Evolutionary conservation across 2,329 filamentous ascomycete genomes (phyloP).

Genomic region (Talaromyces rugulosus): DNA sequence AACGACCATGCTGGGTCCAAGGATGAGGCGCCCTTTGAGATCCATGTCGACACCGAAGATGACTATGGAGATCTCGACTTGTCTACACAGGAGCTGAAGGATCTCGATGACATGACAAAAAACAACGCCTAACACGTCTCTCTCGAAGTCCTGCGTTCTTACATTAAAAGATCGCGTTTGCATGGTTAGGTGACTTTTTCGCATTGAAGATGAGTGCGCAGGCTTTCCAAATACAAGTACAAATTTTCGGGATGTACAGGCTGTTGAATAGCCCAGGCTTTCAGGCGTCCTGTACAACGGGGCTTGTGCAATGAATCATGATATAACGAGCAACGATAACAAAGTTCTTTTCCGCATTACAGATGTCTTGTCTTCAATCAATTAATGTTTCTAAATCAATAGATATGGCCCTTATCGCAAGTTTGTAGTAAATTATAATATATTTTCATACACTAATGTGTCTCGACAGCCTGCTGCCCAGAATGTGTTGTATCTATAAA

Average conservation of each 20-base stretch:
- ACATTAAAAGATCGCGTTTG: neutral
- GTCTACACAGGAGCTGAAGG: slow-evolving; percentile 7
- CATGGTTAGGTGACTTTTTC: neutral
- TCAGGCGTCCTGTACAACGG: neutral
- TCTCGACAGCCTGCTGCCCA: slow-evolving; percentile 9
- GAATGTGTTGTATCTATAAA: neutral
- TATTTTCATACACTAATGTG: neutral
- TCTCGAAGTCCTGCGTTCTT: neutral
- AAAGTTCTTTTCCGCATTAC: neutral
- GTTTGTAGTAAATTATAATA: neutral
- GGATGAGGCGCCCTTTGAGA: neutral
- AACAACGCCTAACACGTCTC: neutral
- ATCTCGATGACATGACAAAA: slow-evolving; percentile 8
- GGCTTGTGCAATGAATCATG: neutral
- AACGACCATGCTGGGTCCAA: neutral
- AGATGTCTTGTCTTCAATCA: neutral
- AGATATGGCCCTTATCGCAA: neutral
- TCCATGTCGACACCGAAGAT: slow-evolving; percentile 5
- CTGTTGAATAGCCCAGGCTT: neutral
- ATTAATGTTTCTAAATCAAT: neutral
- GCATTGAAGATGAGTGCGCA: too few species aligned
- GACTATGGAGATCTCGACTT: slow-evolving; percentile 12
- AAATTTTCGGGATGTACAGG: neutral
- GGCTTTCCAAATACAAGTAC: neutral
- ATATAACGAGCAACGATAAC: neutral